Base-by-base conservation (phyloP, 2,329 filamentous ascomycete genomes). In the Trichoderma pleuroti region DNA sequence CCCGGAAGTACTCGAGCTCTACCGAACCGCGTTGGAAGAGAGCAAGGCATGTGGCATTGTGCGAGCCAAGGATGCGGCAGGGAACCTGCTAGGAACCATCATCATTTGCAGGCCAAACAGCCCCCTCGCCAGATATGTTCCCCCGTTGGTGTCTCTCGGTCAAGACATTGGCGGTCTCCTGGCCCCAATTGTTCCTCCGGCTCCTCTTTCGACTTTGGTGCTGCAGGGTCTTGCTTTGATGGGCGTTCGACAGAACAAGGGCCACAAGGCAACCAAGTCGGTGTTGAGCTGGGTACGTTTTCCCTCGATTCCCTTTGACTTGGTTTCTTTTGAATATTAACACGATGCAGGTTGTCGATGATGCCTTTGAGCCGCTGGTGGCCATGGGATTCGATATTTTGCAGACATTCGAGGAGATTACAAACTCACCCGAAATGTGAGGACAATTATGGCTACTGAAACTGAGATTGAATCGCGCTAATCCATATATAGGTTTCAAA, bases 321-420 rank as follows among this genome's bases (percentile, higher is more conserved):
- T 32, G 2, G 2, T 3, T 26, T 11, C 14, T 1, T 26, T 21
- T 18, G 26, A 10, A 24, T 26, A 49, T 72, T 79, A 72, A 79
- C 63, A 9, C 11, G 24, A 16, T 5, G 62, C 74, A 92, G 91
- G 90, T 91, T 34, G 79, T 82, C 72, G 92, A 94, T 76, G 91
- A 92, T 67, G 88, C 89, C 61, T 88, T 89, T 73, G 93, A 96
- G 78, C 89, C 90, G 42, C 83, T 97, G 71, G 85, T 90, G 69
- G 89, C 88, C 0, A 93, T 97, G 91, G 93, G 93, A 1, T 97
- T 97, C 77, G 89, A 89, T 73, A 87, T 92, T 57, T 82, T 94
- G 73, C 91, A 95, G 80, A 90, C 87, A 52, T 97, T 94, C 79
- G 93, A 97, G 76, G 92, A 97, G 79, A 87, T 96, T 67, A 92